Base-by-base conservation (phyloP, 1,284 basidiomycete species). In the Schizophyllum commune region DNA sequence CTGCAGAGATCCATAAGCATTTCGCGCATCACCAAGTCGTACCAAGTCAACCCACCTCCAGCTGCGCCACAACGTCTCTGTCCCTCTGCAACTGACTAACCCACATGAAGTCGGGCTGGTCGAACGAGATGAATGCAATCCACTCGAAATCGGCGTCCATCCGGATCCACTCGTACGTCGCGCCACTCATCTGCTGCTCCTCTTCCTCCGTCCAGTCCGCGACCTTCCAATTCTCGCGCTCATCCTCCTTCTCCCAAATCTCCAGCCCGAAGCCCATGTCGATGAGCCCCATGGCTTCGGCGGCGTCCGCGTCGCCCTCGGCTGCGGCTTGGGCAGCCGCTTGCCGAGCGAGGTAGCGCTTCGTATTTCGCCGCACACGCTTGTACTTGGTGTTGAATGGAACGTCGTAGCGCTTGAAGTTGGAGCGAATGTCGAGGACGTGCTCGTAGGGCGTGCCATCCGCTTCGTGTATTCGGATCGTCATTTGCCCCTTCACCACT, bases 331-430 rank as follows among this genome's bases (percentile, higher is more conserved):
- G 93, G 5, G 95, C 94, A 2, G 94, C 94, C 0, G 92, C 91
- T 73, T 97, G 95, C 34, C 96, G 85, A 7, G 96, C 95, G 56
- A 97, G 84, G 68, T 97, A 97, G 19, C 94, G 90, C 72, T 96
- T 96, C 20, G 94, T 97, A 68, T 96, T 94, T 39, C 96, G 83
- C 58, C 96, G 83, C 17, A 98, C 92, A 64, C 97, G 93, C 75
- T 98, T 99, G 77, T 98, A 98, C 74, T 98, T 99, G n/a, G 96
- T 98, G 73, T 99, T 99, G 82, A 98, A 99, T 1, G 97, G 96
- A 0, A 99, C 94, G 69, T 97, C 94, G 71, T 94, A 98, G 13
- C 91, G 88, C 72, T 97, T 98, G 75, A 91, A 91, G 1, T 86
- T 75, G 20, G 84, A 85, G 52, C 92, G 88, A 62, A 99, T 92